A percentile compares a stretch with the other conserved stretches of the same genome.
Conservation (phyloP, 176 grass and related monocot species). For the Tillandsia fasciculata region DNA sequence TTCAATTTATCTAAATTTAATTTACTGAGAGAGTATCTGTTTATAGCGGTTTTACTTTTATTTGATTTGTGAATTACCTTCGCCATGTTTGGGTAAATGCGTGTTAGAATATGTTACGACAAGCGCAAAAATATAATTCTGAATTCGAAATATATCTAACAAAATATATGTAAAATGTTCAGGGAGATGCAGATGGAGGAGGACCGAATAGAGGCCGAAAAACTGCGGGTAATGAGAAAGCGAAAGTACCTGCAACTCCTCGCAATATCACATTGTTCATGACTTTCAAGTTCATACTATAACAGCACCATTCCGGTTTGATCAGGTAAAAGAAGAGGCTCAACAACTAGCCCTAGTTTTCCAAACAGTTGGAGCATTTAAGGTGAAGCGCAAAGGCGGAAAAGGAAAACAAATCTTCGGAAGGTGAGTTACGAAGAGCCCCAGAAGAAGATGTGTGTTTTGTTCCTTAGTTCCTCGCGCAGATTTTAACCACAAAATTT, state of each 20-base stretch:
- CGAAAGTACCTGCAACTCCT: neutral
- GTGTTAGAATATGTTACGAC: no score
- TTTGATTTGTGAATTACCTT: no score
- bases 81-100: no score
- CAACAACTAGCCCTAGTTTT: slow-evolving; percentile 72
- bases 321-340: slow-evolving; percentile 85
- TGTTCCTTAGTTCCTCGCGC: neutral
- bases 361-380: slow-evolving; percentile 80
- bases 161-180: neutral
- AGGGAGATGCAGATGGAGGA: slow-evolving; percentile 88
- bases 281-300: no score
- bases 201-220: slow-evolving; percentile 85
- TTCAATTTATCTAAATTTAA: no score
- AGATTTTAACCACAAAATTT: neutral
- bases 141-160: no score
- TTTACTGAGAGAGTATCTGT: no score
- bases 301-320: neutral
- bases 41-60: no score
- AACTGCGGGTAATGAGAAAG: slow-evolving; percentile 44
- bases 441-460: slow-evolving; percentile 1
- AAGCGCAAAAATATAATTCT: no score
- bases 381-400: slow-evolving; percentile 73
- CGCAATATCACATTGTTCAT: no score
- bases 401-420: slow-evolving; percentile 87
- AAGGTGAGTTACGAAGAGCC: slow-evolving; percentile 41